These are phyloP conservation scores for Hymenotorrendiella dingleyae DNA, from an alignment of 2,329 filamentous ascomycete species.

Conservation along the genomic window DNA sequence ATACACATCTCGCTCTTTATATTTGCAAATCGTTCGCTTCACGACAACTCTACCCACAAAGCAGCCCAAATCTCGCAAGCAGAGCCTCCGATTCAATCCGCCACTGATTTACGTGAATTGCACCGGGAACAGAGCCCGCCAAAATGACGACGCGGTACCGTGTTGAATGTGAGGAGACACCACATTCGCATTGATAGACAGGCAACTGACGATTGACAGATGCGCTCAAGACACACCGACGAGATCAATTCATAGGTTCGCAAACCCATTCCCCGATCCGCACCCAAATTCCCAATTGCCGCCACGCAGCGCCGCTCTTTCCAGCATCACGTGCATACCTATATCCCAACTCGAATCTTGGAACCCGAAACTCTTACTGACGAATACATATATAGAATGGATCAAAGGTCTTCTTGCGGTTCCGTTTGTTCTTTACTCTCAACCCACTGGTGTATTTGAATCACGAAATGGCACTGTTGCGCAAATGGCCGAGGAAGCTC, in stretches of 20 bases:
- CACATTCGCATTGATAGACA: no score
- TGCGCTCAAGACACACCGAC: slow-evolving; percentile 73
- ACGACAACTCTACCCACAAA: no score
- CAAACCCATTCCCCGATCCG: slow-evolving; percentile 1
- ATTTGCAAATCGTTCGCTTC: no score
- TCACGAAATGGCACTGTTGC: slow-evolving; percentile 56
- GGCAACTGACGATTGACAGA: slow-evolving; percentile 36
- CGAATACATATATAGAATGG: slow-evolving; percentile 66
- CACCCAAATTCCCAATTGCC: background rate
- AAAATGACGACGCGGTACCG: slow-evolving; percentile 59
- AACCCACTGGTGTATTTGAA: slow-evolving; percentile 83
- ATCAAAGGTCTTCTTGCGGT: slow-evolving; percentile 92
- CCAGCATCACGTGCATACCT: background rate
- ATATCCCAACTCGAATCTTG: background rate
- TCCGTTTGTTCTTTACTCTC: slow-evolving; percentile 92
- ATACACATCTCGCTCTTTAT: no score
- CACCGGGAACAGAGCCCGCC: no score
- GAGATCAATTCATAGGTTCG: slow-evolving; percentile 80
- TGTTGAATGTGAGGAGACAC: slow-evolving; percentile 70
- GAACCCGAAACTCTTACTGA: slow-evolving; percentile 1
- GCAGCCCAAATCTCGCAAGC: no score
- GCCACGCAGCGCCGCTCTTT: background rate
- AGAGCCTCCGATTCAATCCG: no score
- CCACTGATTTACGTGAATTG: no score
- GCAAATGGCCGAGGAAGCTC: slow-evolving; percentile 73